phyloP scores from a whole-genome alignment of 768 basidiomycete genomes.

The Suillus hirtellus region DNA sequence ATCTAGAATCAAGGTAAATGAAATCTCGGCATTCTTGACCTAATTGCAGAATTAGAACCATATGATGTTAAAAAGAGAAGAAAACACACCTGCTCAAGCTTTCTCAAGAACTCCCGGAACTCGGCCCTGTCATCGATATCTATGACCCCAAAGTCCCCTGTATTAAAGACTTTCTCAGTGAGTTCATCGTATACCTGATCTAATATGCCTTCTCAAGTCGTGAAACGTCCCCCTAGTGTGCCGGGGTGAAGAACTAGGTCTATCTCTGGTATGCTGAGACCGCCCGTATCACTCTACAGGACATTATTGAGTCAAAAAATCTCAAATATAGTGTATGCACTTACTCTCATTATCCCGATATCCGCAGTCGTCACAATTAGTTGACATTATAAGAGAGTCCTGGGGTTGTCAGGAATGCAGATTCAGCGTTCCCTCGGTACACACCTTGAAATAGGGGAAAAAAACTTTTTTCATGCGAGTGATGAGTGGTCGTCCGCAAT shows the following conservation, averaged over 20 bases:
- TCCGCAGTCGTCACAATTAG: slow-evolving; percentile 93
- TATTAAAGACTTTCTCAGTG: slow-evolving; percentile 79
- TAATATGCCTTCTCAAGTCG: slow-evolving; percentile 93
- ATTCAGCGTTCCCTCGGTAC: not conserved
- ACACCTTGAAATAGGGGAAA: slow-evolving; percentile 96
- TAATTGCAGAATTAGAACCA: slow-evolving; percentile 28
- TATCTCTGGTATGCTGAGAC: slow-evolving; percentile 79
- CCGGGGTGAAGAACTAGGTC: slow-evolving; percentile 89
- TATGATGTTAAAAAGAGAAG: not conserved
- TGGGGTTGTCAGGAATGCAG: slow-evolving; percentile 28
- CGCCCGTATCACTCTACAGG: slow-evolving; percentile 45
- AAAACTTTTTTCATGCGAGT: slow-evolving; percentile 96
- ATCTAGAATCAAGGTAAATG: slow-evolving; percentile 92
- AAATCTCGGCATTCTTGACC: slow-evolving; percentile 75
- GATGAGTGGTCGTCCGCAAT: slow-evolving; percentile 79
- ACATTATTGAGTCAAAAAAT: not conserved
- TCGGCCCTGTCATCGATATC: slow-evolving; percentile 46
- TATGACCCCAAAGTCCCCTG: slow-evolving; percentile 59
- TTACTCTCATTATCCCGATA: slow-evolving; percentile 95
- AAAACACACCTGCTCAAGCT: slow-evolving; percentile 66
- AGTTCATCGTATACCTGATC: slow-evolving; percentile 95
- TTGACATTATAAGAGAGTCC: slow-evolving; percentile 98
- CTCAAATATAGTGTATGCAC: slow-evolving; percentile 14
- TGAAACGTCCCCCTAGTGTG: slow-evolving; percentile 96
- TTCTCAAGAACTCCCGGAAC: slow-evolving; percentile 77